Base-by-base conservation (phyloP, 2,329 filamentous ascomycete species). In the Diplodia sapinea region DNA sequence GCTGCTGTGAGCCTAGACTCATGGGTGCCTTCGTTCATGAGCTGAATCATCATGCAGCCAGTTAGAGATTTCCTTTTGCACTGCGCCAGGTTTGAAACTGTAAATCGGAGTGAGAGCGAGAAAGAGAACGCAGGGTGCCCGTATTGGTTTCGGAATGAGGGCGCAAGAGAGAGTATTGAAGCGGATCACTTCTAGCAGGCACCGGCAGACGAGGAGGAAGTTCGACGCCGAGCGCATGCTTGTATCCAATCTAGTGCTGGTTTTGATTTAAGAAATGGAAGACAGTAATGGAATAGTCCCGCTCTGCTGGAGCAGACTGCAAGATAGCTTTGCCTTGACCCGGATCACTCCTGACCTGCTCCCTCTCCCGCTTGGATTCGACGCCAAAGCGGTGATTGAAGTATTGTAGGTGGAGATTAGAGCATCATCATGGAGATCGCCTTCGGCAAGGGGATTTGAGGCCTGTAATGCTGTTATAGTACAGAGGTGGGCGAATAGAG, bases 241-340 rank as follows among this genome's bases (percentile, higher is more conserved):
- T 33, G 59, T 51, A 63, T 63, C 59, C 59, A 63, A 63, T 63
- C 59, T 63, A 63, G 59, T 51, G 43, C 59, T 51, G 43, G 50
- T 51, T 63, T 51, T 38, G 59, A 13, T 29, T 29, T 26, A 26
- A 4, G 31, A 63, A 43, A 51, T 15, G 17, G 31, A 26, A 38
- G 15, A 29, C 29, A 51, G 15, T 20, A 26, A 43, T 26, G 13
- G 31, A 43, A 33, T 17, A 49, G 7, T 5, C 13, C 50, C 31
- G 7, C 36, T n/a, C 6, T 62, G n/a, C 26, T 51, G 12, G 38
- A 23, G 20, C 43, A 50, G 23, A 13, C 3, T 26, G 11, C 26
- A 51, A 26, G 59, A 51, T 17, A 38, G 47, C 43, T 15, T 31
- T 29, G n/a, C 20, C 12, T 15, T 12, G n/a, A 29, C n/a, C n/a